Percentiles rank a stretch among this genome's conserved stretches.
phyloP scores from a whole-genome alignment of 2,329 filamentous ascomycete species.

The Trichophaea hybrida region DNA sequence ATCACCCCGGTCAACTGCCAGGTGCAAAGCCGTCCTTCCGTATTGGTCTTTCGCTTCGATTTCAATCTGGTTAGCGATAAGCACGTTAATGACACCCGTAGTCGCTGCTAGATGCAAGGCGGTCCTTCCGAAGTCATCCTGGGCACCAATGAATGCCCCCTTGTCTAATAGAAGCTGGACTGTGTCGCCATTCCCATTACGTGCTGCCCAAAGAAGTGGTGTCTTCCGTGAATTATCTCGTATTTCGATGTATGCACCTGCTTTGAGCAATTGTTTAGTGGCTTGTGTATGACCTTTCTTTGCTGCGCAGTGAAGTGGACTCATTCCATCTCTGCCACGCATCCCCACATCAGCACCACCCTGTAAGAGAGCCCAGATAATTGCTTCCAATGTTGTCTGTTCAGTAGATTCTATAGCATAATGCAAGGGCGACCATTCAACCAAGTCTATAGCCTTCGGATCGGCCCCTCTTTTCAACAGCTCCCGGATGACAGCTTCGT shows the following conservation, averaged over 20 bases:
- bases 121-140: constrained; percentile 13
- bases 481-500: neutral
- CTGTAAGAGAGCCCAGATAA: constrained; percentile 2
- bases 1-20: neutral
- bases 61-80: constrained; percentile 8
- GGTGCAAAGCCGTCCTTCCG: neutral
- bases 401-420: constrained; percentile 13
- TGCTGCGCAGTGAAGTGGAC: constrained; percentile 24
- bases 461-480: constrained; percentile 11
- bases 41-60: constrained; percentile 8
- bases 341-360: constrained; percentile 6
- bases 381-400: neutral
- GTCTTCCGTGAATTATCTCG: constrained; percentile 7
- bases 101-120: constrained; percentile 15
- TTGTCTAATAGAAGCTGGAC: constrained; percentile 10
- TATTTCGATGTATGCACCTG: constrained; percentile 7
- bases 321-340: constrained; percentile 13
- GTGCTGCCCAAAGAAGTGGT: constrained; percentile 10
- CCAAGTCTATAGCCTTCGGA: constrained; percentile 13
- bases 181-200: neutral
- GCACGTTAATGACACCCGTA: neutral
- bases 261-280: constrained; percentile 4
- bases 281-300: constrained; percentile 12
- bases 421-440: constrained; percentile 26
- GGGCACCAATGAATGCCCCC: constrained; percentile 6